Conservation (phyloP, 352 stramenopile species). For the Globisporangium emineosum region DNA sequence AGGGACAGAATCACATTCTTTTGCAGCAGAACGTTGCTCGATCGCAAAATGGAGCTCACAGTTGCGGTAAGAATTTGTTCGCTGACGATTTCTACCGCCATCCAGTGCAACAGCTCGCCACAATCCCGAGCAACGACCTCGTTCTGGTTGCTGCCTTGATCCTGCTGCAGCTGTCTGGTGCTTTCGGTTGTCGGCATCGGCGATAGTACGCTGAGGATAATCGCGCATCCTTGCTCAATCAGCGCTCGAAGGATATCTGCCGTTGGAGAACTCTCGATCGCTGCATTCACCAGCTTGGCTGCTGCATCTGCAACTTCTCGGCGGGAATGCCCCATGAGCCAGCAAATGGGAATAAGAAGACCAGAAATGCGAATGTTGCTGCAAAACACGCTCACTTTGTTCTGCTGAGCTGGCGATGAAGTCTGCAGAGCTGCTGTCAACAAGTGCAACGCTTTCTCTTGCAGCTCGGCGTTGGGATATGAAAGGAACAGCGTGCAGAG, state of each 20-base stretch:
- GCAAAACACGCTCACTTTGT: neutral
- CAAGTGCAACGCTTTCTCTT: slow-evolving; percentile 8
- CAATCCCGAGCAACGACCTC: neutral
- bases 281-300: neutral
- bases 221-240: slow-evolving; percentile 13
- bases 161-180: neutral
- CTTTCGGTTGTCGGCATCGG: neutral
- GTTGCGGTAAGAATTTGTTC: slow-evolving; percentile 5
- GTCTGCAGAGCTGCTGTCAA: neutral
- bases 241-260: slow-evolving; percentile 13
- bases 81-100: neutral
- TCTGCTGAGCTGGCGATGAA: neutral
- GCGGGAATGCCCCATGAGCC: slow-evolving; percentile 13
- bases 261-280: slow-evolving; percentile 3
- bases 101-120: slow-evolving; percentile 6
- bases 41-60: slow-evolving; percentile 8
- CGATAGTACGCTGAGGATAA: neutral
- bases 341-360: slow-evolving; percentile 14
- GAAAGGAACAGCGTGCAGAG: slow-evolving; percentile 2
- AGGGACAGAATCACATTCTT: slow-evolving; percentile 16
- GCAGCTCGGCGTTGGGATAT: slow-evolving; percentile 9
- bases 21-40: slow-evolving; percentile 17
- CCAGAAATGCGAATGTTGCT: slow-evolving; percentile 6
- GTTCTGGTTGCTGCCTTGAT: neutral
- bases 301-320: slow-evolving; percentile 1